Evolutionary conservation across 768 basidiomycete species (phyloP), one percentile per base, ranked within the genome.

Genomic region (Russula abietina): DNA sequence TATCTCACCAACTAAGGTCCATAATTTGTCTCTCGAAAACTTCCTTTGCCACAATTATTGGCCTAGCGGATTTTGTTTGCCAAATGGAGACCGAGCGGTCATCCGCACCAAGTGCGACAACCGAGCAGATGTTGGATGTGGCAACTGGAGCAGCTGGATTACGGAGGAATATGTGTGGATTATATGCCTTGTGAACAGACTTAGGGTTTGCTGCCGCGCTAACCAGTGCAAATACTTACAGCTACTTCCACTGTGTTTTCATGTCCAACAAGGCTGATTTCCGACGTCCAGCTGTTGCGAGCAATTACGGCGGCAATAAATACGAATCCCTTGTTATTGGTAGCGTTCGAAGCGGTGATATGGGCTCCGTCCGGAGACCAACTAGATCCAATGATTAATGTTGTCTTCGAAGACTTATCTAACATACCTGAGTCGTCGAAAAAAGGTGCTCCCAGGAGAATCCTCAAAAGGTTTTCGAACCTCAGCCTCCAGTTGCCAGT

Each of bases 361-460:
- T 97, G 93, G 2, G 96, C 91, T n/a, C 97, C 97, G 70, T 98
- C 97, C 2, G 97, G 97, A 0, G 95, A 98, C 97, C 97, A 99
- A 69, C 95, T 97, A 64, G 8, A 65, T 12, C 7, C 38, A 38
- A 61, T 54, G 45, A 12, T 41, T 38, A 55, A 54, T 61, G 22
- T 28, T 17, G 17, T 1, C 22, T 30, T 36, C 36, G n/a, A 11
- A 12, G 50, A 24, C n/a, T 32, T 12, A 12, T 12, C 12, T 0
- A 12, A 53, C 74, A 11, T 61, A 90, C 93, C 93, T 95, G 26
- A 97, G 78, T 63, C 95, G 79, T 58, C 93, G 81, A 75, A 97
- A 95, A 79, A 95, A 97, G 1, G 96, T 97, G 68, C 90, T 93
- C 19, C 91, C 91, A 0, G 97, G 96, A 0, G 93, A 96, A 71